These are phyloP conservation scores for Bertia moriformis DNA, from an alignment of 2,329 filamentous ascomycete genomes.

Conservation along the genomic window DNA sequence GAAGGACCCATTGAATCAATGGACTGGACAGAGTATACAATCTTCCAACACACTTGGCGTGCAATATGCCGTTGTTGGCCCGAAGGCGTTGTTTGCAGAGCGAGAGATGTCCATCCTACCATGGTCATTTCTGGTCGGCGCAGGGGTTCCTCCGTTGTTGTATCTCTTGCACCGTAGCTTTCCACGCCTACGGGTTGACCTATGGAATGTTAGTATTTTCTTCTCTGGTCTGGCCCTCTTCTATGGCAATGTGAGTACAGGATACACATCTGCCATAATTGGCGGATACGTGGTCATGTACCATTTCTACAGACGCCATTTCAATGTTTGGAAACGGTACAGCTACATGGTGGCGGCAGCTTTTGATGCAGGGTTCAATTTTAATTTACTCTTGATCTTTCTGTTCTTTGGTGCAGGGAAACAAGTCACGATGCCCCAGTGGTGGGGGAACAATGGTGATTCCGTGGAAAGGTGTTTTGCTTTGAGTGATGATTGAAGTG, in stretches of 20 bases:
- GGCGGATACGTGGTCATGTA: slow-evolving; percentile 48
- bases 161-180: neutral
- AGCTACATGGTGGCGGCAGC: slow-evolving; percentile 47
- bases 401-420: slow-evolving; percentile 41
- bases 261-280: slow-evolving; percentile 38
- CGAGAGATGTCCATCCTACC: slow-evolving; percentile 12
- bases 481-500: slow-evolving; percentile 14
- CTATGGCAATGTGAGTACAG: slow-evolving; percentile 47
- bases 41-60: slow-evolving; percentile 36
- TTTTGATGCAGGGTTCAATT: slow-evolving; percentile 47
- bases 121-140: slow-evolving; percentile 15
- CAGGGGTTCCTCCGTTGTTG: slow-evolving; percentile 10
- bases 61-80: slow-evolving; percentile 41
- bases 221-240: slow-evolving; percentile 37
- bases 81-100: slow-evolving; percentile 11
- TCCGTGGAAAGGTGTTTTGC: slow-evolving; percentile 45
- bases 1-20: slow-evolving; percentile 40
- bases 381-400: slow-evolving; percentile 47
- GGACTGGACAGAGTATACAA: slow-evolving; percentile 40
- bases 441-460: slow-evolving; percentile 45
- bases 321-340: slow-evolving; percentile 42
- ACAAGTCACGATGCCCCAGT: slow-evolving; percentile 42
- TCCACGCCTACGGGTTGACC: slow-evolving; percentile 11
- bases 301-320: slow-evolving; percentile 37
- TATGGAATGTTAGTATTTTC: slow-evolving; percentile 50